Percentiles rank a stretch among this genome's conserved stretches.
Evolutionary conservation across 352 stramenopile genomes (phyloP).

Genomic region (Phytopythium oedochilum): DNA sequence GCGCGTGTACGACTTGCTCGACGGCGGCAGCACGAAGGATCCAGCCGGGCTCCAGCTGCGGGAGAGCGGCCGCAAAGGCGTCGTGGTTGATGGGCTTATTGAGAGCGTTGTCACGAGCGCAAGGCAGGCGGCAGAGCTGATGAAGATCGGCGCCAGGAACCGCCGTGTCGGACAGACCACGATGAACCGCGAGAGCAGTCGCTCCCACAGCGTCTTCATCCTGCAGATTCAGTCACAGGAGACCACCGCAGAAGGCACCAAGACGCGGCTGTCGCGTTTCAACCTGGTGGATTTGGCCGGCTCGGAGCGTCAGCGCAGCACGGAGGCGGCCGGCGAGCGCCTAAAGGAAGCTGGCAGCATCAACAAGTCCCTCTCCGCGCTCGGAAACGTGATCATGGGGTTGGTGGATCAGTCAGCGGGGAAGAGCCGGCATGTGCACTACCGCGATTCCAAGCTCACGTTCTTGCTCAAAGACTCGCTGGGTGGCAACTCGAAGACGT

Average conservation of each 20-base stretch:
- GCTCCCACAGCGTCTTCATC: slow-evolving; percentile 85
- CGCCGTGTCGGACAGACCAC: slow-evolving; percentile 74
- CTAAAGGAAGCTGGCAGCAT: slow-evolving; percentile 97
- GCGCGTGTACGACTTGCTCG: slow-evolving; percentile 90
- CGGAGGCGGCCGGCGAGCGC: slow-evolving; percentile 92
- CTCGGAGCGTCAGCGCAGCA: slow-evolving; percentile 95
- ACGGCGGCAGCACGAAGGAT: slow-evolving; percentile 53
- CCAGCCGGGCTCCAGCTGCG: slow-evolving; percentile 52
- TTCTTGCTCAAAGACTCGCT: slow-evolving; percentile 84
- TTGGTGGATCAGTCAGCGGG: slow-evolving; percentile 76
- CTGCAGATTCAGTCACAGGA: slow-evolving; percentile 73
- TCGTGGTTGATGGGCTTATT: slow-evolving; percentile 73
- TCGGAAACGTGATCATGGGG: slow-evolving; percentile 94
- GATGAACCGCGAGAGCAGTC: slow-evolving; percentile 85
- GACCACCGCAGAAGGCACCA: slow-evolving; percentile 47
- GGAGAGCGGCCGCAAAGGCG: slow-evolving; percentile 68
- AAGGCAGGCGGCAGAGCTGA: slow-evolving; percentile 64
- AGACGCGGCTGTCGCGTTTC: slow-evolving; percentile 86
- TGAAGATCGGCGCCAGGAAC: slow-evolving; percentile 71
- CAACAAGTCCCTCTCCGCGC: slow-evolving; percentile 94
- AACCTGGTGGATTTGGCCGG: slow-evolving; percentile 98
- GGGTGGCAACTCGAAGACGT: slow-evolving; percentile 84
- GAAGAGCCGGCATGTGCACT: slow-evolving; percentile 81
- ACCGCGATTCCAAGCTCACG: slow-evolving; percentile 83
- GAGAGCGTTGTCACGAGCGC: slow-evolving; percentile 67